Percentiles rank a stretch among this genome's conserved stretches.
phyloP scores from a whole-genome alignment of 192 early-diverging fungal genomes.

The Mortierella alpina region DNA sequence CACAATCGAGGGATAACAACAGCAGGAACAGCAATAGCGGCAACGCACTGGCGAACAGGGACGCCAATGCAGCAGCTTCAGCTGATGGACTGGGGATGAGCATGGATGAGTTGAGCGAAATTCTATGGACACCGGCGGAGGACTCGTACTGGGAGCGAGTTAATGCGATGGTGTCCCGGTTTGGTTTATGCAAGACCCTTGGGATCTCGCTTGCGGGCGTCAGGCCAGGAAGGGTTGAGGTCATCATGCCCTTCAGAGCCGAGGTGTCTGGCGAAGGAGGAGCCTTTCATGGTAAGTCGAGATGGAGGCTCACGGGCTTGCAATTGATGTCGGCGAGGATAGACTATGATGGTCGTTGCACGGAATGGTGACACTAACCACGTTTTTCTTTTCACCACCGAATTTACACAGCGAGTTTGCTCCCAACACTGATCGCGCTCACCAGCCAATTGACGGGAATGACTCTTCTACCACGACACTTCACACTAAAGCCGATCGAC shows the following conservation, averaged over 20 bases:
- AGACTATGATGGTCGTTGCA: too few species aligned
- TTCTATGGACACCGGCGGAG: slow-evolving; percentile 48
- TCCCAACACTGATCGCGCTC: slow-evolving; percentile 43
- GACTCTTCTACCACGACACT: slow-evolving; percentile 40
- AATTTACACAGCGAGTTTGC: slow-evolving; percentile 24
- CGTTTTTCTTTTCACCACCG: background rate
- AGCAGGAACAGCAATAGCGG: slow-evolving; percentile 3
- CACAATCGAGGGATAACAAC: slow-evolving; percentile 2
- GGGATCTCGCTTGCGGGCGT: slow-evolving; percentile 40
- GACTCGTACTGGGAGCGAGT: slow-evolving; percentile 50
- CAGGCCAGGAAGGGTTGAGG: slow-evolving; percentile 38
- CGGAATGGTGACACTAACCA: background rate
- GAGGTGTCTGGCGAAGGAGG: slow-evolving; percentile 53
- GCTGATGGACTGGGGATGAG: slow-evolving; percentile 31
- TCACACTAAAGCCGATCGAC: slow-evolving; percentile 52
- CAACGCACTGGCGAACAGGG: slow-evolving; percentile 14
- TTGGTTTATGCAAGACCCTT: slow-evolving; percentile 32
- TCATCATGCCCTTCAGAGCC: slow-evolving; percentile 44
- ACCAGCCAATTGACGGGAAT: slow-evolving; percentile 51
- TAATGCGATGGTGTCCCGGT: slow-evolving; percentile 41
- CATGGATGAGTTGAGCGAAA: slow-evolving; percentile 47
- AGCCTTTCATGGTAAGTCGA: slow-evolving; percentile 32
- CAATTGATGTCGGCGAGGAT: background rate
- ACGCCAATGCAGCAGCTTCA: slow-evolving; percentile 12
- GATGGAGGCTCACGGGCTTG: background rate